Percentiles rank a stretch among this genome's conserved stretches.
Conservation (phyloP, 441 rosid genomes). For the Populus hybrid region DNA sequence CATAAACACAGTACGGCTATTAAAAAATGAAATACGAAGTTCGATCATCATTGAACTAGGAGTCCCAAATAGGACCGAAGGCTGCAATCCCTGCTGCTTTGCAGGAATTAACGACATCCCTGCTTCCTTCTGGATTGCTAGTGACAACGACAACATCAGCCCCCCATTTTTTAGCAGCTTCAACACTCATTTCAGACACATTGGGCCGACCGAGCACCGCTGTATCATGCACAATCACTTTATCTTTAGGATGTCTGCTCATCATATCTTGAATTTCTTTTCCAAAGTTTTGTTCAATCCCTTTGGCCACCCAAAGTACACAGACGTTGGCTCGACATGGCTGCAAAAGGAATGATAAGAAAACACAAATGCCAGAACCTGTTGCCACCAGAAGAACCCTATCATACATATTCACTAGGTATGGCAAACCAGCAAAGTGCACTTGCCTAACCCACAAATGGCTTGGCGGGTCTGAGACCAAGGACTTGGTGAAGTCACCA, state of each 20-base stretch:
- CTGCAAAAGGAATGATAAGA: constrained; percentile 68
- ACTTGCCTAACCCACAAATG: constrained; percentile 74
- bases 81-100: constrained; percentile 54
- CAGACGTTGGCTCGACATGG: constrained; percentile 49
- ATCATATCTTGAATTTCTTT: constrained; percentile 58
- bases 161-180: constrained; percentile 55
- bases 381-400: constrained; percentile 73
- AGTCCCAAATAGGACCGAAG: constrained; percentile 91
- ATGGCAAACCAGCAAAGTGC: constrained; percentile 73
- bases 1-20: no score
- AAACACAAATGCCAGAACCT: constrained; percentile 77
- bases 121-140: constrained; percentile 83
- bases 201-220: constrained; percentile 60
- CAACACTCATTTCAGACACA: constrained; percentile 60
- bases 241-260: constrained; percentile 44
- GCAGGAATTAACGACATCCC: constrained; percentile 63
- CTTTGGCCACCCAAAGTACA: constrained; percentile 74
- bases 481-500: constrained; percentile 70
- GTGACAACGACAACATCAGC: constrained; percentile 75
- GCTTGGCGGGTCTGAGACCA: constrained; percentile 55
- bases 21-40: no score
- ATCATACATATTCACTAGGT: constrained; percentile 58
- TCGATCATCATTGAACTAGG: constrained; percentile 24
- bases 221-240: constrained; percentile 67
- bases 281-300: constrained; percentile 67